A percentile compares a stretch with the other conserved stretches of the same genome.
Conservation (phyloP, 345 rosid species). For the Euclidium syriacum region DNA sequence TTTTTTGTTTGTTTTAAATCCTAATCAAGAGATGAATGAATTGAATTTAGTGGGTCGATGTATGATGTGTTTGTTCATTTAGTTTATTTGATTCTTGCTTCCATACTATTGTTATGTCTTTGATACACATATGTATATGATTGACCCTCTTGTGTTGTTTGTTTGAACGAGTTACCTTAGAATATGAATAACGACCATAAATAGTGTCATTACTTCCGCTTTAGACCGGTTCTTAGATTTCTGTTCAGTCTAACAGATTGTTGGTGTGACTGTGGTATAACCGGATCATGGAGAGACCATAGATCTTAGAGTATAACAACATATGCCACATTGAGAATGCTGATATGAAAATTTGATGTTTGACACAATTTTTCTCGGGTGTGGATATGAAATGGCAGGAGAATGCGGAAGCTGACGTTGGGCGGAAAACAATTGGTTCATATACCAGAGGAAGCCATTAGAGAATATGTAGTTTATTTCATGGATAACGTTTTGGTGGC, state of each 20-base stretch:
- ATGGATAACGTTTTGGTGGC: constrained; percentile 55
- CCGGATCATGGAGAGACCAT: no score
- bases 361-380: neutral
- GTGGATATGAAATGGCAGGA: constrained; percentile 50
- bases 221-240: neutral
- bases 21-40: neutral
- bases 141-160: no score
- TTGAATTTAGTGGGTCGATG: neutral
- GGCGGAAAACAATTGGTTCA: constrained; percentile 88
- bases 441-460: constrained; percentile 73
- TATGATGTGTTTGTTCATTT: neutral
- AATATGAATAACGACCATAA: no score
- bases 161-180: no score
- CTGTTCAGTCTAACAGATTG: no score
- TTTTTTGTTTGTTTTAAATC: neutral
- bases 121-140: no score
- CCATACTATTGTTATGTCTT: no score
- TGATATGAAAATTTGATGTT: no score
- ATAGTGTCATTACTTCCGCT: neutral
- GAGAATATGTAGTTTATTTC: constrained; percentile 74
- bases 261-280: no score
- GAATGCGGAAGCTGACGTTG: constrained; percentile 65
- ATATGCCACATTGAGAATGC: no score
- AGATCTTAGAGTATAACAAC: no score
- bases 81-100: no score